Evolutionary conservation across 306 rosid species (phyloP).

Genomic region (Citrullus amarus): DNA sequence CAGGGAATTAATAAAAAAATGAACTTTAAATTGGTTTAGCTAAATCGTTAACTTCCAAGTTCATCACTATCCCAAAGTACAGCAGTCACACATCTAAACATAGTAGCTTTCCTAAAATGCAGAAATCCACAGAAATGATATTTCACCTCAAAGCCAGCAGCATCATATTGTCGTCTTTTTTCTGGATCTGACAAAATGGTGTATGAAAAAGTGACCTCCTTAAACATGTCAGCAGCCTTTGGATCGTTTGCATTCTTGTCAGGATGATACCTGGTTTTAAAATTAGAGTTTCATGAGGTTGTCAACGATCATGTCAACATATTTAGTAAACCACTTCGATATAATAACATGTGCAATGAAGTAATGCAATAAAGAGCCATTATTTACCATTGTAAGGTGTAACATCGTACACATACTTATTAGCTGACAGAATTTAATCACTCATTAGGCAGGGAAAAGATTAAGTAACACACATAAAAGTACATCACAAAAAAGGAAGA

Average conservation of each 20-base stretch:
- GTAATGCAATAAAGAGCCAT: background rate
- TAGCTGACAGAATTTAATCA: background rate
- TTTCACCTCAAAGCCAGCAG: conserved; percentile 93
- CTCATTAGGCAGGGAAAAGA: background rate
- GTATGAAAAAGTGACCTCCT: conserved; percentile 90
- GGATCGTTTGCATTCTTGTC: conserved; percentile 99
- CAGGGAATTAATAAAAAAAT: background rate
- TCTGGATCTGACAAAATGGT: conserved; percentile 82
- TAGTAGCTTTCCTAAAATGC: conserved; percentile 7
- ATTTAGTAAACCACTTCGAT: background rate
- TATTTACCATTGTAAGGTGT: background rate
- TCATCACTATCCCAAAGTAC: background rate
- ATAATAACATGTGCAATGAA: background rate
- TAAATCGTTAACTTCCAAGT: background rate
- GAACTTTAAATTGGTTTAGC: background rate
- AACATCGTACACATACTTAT: background rate
- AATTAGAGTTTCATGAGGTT: background rate
- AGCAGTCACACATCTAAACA: background rate
- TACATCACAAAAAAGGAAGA: background rate
- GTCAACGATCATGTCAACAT: background rate
- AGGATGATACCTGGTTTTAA: conserved; percentile 79
- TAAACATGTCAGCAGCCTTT: conserved; percentile 89
- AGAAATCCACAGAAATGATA: background rate
- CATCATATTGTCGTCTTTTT: conserved; percentile 76
- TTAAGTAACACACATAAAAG: background rate